A percentile compares a stretch with the other conserved stretches of the same genome.
These are phyloP conservation scores for Evernia prunastri DNA, from an alignment of 495 filamentous ascomycete species.

Conservation along the genomic window DNA sequence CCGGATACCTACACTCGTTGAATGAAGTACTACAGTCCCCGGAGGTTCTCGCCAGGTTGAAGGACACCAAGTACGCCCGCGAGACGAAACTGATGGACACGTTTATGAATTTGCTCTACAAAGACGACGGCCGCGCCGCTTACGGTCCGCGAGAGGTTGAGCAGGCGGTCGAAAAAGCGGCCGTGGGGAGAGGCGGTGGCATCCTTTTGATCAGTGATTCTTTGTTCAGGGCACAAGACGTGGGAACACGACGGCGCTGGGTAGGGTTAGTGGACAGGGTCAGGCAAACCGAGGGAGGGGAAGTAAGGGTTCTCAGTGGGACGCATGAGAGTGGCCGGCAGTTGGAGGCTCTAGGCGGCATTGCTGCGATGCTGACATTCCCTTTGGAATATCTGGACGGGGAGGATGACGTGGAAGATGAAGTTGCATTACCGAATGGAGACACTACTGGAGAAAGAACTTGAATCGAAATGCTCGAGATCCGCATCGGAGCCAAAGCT, in stretches of 20 bases:
- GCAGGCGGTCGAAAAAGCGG: slow-evolving; percentile 78
- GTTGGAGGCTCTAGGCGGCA: slow-evolving; percentile 75
- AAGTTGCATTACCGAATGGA: slow-evolving; percentile 9
- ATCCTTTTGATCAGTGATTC: slow-evolving; percentile 77
- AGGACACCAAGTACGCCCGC: slow-evolving; percentile 76
- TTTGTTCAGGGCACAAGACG: slow-evolving; percentile 76
- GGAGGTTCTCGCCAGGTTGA: slow-evolving; percentile 66
- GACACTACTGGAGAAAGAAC: neutral
- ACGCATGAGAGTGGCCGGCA: slow-evolving; percentile 91
- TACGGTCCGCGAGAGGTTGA: slow-evolving; percentile 85
- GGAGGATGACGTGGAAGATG: slow-evolving; percentile 47
- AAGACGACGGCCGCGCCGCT: slow-evolving; percentile 85
- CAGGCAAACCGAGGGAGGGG: slow-evolving; percentile 74
- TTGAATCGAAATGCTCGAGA: neutral
- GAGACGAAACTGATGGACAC: slow-evolving; percentile 84
- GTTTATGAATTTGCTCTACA: slow-evolving; percentile 70
- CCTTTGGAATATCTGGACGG: slow-evolving; percentile 70
- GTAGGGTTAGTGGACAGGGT: slow-evolving; percentile 86
- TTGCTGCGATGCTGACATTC: slow-evolving; percentile 87
- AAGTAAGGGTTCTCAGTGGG: slow-evolving; percentile 79
- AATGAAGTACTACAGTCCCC: slow-evolving; percentile 77
- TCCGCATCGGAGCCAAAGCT: neutral
- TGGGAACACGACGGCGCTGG: slow-evolving; percentile 73
- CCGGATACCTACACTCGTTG: slow-evolving; percentile 77
- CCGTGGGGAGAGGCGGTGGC: slow-evolving; percentile 78